Evolutionary conservation across 192 early-diverging fungal genomes (phyloP).

Genomic region (Pilaira anomala): DNA sequence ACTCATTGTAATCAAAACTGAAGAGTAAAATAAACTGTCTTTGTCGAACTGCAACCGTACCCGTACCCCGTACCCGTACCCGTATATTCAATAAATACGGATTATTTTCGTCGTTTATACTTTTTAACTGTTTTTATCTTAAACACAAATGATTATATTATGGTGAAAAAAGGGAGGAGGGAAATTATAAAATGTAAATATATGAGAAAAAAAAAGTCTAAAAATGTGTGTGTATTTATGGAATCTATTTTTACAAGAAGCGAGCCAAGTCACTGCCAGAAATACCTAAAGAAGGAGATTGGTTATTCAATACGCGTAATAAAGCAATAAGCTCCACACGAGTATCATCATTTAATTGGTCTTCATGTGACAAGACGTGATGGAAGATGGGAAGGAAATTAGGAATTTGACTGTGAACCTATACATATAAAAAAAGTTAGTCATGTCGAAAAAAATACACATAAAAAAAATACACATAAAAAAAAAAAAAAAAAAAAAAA

Average conservation of each 20-base stretch:
- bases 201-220: too few species aligned
- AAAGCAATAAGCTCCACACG: conserved; percentile 54
- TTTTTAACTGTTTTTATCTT: too few species aligned
- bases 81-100: too few species aligned
- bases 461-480: conserved; percentile 20
- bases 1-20: too few species aligned
- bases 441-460: neutral
- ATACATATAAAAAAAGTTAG: neutral
- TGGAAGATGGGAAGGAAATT: conserved; percentile 54
- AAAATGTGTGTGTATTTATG: too few species aligned
- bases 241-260: conserved; percentile 35
- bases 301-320: conserved; percentile 47
- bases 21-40: too few species aligned
- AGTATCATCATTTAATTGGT: conserved; percentile 54
- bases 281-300: conserved; percentile 42
- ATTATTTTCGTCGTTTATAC: too few species aligned
- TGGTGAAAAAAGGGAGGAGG: too few species aligned
- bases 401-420: conserved; percentile 49
- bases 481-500: neutral
- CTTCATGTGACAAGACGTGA: conserved; percentile 51
- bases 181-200: too few species aligned
- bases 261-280: conserved; percentile 27
- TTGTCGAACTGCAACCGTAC: too few species aligned
- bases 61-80: too few species aligned
- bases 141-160: too few species aligned